Conservation (phyloP, 208 protist species). For the Leishmania gerbilli region DNA sequence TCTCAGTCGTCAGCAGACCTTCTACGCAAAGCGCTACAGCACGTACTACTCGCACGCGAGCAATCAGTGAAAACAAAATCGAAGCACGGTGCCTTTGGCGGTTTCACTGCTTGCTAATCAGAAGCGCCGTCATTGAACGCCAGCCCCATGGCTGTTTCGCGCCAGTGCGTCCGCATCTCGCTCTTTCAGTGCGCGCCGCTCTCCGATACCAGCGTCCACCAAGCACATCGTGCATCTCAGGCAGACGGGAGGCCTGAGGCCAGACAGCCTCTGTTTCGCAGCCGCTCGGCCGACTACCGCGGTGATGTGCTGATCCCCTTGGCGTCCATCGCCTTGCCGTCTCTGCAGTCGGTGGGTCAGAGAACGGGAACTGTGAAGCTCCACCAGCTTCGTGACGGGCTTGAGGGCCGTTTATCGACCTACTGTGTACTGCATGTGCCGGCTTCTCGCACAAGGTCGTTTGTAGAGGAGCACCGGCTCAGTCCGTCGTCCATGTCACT, state of each 20-base stretch:
- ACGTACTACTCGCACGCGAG: not conserved
- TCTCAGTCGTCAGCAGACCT: not conserved
- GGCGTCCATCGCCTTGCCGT: not conserved
- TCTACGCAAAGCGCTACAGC: not conserved
- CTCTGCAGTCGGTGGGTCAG: not conserved
- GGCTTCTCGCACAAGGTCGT: not conserved
- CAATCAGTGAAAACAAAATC: not conserved
- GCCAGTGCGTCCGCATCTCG: conserved; percentile 15
- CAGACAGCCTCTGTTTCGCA: conserved; percentile 14
- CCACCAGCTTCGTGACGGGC: conserved; percentile 19
- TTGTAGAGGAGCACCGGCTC: conserved; percentile 18
- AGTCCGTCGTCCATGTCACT: not conserved
- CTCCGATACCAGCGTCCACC: not conserved
- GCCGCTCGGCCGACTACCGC: conserved; percentile 24
- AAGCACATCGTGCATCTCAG: not conserved
- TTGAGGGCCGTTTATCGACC: conserved; percentile 48
- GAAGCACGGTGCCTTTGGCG: not conserved
- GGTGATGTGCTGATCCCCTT: conserved; percentile 32
- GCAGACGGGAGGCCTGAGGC: not conserved
- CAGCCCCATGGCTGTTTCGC: conserved; percentile 5
- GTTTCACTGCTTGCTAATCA: not conserved
- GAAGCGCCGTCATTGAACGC: not conserved
- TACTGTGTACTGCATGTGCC: conserved; percentile 52
- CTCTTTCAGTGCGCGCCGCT: conserved; percentile 9
- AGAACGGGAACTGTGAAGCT: not conserved